Percentiles rank a stretch among this genome's conserved stretches.
Evolutionary conservation across 352 stramenopile genomes (phyloP).

Genomic region (Phytophthora cryptogea): DNA sequence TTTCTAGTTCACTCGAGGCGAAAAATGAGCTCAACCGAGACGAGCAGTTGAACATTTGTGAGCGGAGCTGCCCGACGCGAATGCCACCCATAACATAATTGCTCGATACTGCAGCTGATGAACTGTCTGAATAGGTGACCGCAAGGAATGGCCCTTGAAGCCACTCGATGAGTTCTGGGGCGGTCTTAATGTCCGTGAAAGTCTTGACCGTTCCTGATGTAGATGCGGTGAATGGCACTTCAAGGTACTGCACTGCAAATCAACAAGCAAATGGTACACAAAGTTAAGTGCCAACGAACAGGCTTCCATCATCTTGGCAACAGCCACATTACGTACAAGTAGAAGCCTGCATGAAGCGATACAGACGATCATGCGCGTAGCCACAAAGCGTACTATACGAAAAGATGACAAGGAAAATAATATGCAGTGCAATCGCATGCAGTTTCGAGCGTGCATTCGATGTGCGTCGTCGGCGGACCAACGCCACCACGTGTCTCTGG

Average conservation of each 20-base stretch:
- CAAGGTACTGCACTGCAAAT: conserved; percentile 23
- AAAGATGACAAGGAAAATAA: conserved; percentile 52
- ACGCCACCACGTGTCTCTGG: conserved; percentile 31
- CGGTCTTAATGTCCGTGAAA: conserved; percentile 10
- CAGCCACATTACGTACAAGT: conserved; percentile 30
- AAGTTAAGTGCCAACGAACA: not conserved
- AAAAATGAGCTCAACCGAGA: conserved; percentile 39
- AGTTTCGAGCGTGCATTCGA: conserved; percentile 49
- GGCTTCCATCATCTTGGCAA: not conserved
- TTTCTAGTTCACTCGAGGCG: conserved; percentile 1
- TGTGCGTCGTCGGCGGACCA: conserved; percentile 37
- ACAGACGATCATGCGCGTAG: conserved; percentile 40
- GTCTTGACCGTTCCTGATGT: conserved; percentile 13
- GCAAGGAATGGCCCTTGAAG: conserved; percentile 18
- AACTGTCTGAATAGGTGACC: conserved; percentile 7
- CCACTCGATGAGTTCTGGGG: conserved; percentile 21
- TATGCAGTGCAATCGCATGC: conserved; percentile 50
- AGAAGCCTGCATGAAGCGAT: conserved; percentile 37
- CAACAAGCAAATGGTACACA: not conserved
- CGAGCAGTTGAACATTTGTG: conserved; percentile 39
- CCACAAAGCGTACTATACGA: conserved; percentile 35
- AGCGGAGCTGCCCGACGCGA: conserved; percentile 53
- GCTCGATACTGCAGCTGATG: conserved; percentile 7
- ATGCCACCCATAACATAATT: conserved; percentile 48
- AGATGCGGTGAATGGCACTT: conserved; percentile 13